Conservation (phyloP, 1,284 basidiomycete species). For the Neotropicomus parvogracilis region DNA sequence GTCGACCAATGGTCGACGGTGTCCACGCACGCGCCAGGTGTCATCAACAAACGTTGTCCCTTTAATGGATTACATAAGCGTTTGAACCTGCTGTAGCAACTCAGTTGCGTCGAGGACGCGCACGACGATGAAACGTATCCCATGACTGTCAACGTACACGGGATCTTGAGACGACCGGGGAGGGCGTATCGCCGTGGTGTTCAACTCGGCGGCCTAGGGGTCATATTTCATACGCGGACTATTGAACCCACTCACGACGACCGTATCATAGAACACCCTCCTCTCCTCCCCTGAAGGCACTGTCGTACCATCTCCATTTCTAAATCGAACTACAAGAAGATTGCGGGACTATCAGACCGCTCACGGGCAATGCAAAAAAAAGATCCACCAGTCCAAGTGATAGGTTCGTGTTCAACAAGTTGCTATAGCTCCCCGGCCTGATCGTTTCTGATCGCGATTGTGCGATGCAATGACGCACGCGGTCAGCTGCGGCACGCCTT, state of each 20-base stretch:
- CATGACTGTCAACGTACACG: constrained; percentile 7
- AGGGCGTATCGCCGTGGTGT: not conserved
- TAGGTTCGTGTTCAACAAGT: not conserved
- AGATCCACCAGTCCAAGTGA: not conserved
- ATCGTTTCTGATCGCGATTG: constrained; percentile 13
- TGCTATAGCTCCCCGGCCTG: not conserved
- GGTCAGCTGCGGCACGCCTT: no score
- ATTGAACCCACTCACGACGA: not conserved
- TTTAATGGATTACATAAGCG: constrained; percentile 16
- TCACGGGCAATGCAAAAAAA: constrained; percentile 2
- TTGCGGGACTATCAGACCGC: not conserved
- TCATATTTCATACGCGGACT: not conserved
- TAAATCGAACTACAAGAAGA: not conserved
- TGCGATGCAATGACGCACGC: constrained; percentile 14
- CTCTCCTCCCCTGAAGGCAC: constrained; percentile 2
- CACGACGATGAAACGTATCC: constrained; percentile 8
- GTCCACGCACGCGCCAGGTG: constrained; percentile 17
- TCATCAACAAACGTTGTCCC: constrained; percentile 7
- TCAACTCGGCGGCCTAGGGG: constrained; percentile 1
- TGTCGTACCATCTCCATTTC: not conserved
- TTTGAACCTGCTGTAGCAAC: not conserved
- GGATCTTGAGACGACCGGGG: not conserved
- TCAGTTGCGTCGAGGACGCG: constrained; percentile 16
- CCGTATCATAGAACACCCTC: no score
- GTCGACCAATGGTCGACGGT: constrained; percentile 14